Evolutionary conservation across 2,329 filamentous ascomycete species (phyloP).

Genomic region (Monilinia laxa): DNA sequence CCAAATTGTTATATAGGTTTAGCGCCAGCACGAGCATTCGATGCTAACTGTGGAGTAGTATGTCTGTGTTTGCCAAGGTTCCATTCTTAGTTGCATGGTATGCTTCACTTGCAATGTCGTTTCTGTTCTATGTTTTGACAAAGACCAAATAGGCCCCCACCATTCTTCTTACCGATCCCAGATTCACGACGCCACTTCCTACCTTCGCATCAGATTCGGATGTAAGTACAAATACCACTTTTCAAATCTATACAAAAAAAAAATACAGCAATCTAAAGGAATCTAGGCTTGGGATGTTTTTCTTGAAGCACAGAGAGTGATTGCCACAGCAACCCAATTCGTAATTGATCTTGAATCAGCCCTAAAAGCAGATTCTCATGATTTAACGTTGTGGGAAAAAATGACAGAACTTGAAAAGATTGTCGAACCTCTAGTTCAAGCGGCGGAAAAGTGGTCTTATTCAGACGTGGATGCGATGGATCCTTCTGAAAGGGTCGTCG

Average conservation of each 20-base stretch:
- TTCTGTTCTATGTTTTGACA: constrained; percentile 4
- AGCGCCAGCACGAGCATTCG: not conserved
- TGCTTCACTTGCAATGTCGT: constrained; percentile 23
- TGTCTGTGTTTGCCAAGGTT: constrained; percentile 50
- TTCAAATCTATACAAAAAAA: not conserved
- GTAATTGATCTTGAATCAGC: constrained; percentile 49
- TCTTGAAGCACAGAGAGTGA: constrained; percentile 50
- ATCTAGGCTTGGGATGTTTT: constrained; percentile 44
- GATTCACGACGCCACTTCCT: constrained; percentile 48
- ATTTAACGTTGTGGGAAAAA: constrained; percentile 43
- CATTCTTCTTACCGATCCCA: constrained; percentile 46
- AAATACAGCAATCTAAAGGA: not conserved
- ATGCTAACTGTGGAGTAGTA: constrained; percentile 41
- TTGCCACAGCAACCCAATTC: constrained; percentile 49
- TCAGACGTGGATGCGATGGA: constrained; percentile 42
- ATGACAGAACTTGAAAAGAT: constrained; percentile 35
- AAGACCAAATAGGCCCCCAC: constrained; percentile 43
- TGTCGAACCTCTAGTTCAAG: constrained; percentile 32
- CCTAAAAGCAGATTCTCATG: constrained; percentile 43
- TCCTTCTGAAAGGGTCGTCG: constrained; percentile 44
- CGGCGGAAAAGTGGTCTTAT: constrained; percentile 34
- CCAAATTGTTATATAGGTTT: not conserved
- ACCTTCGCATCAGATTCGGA: constrained; percentile 45
- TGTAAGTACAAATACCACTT: constrained; percentile 30
- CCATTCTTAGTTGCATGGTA: constrained; percentile 52